These are phyloP conservation scores for Fraxinus dipetala DNA, from an alignment of 305 asterid species.

Conservation along the genomic window DNA sequence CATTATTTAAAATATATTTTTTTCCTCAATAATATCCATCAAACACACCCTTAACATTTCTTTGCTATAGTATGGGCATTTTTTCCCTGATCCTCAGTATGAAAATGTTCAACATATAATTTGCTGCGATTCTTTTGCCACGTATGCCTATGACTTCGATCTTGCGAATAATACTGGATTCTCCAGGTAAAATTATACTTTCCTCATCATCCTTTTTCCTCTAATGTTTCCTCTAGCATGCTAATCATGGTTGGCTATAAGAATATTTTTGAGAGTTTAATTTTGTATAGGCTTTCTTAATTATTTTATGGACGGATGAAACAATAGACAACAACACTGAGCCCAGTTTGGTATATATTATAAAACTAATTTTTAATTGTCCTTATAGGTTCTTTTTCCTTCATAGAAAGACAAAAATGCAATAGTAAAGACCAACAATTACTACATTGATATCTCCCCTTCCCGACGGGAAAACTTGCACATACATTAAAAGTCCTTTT, in stretches of 20 bases:
- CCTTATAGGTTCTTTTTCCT: slow-evolving; percentile 10
- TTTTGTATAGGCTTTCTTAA: neutral
- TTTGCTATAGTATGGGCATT: slow-evolving; percentile 87
- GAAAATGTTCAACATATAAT: slow-evolving; percentile 94
- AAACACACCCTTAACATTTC: slow-evolving; percentile 11
- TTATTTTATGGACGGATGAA: slow-evolving; percentile 7
- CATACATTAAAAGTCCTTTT: slow-evolving; percentile 4
- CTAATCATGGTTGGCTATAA: slow-evolving; percentile 21
- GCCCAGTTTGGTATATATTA: neutral
- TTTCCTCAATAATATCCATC: too few relatives aligned
- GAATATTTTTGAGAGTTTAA: slow-evolving; percentile 7
- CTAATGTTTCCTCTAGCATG: slow-evolving; percentile 20
- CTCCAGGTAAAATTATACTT: slow-evolving; percentile 56
- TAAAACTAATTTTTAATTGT: neutral
- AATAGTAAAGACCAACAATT: slow-evolving; percentile 7
- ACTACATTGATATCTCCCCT: slow-evolving; percentile 1
- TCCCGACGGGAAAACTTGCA: neutral
- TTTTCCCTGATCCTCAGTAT: slow-evolving; percentile 95
- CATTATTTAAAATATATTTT: too few relatives aligned
- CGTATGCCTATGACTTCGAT: slow-evolving; percentile 94
- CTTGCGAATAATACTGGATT: slow-evolving; percentile 67
- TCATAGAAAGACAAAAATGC: slow-evolving; percentile 9
- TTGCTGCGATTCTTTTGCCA: slow-evolving; percentile 92
- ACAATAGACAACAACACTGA: neutral
- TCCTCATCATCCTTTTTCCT: neutral